phyloP scores from a whole-genome alignment of 108 stramenopile genomes.

The Skeletonema grethae region DNA sequence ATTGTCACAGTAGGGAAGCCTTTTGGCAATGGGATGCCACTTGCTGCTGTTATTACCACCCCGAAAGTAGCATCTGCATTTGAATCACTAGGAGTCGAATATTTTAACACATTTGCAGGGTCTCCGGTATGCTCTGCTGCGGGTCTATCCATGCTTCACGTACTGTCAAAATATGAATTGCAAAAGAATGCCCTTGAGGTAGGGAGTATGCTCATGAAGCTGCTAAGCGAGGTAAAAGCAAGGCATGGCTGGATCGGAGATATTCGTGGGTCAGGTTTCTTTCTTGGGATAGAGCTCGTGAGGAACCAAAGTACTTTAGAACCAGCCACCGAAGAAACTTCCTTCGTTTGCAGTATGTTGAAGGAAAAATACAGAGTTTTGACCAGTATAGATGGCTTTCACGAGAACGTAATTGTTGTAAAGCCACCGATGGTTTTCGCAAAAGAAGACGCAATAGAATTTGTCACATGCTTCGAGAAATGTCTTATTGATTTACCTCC shows the following conservation, averaged over 20 bases:
- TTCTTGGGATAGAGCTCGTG: slow-evolving; percentile 93
- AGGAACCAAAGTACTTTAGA: slow-evolving; percentile 54
- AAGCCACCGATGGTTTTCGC: slow-evolving; percentile 96
- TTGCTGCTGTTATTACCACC: slow-evolving; percentile 91
- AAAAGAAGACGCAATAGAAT: slow-evolving; percentile 67
- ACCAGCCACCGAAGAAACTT: slow-evolving; percentile 75
- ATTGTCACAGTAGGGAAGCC: slow-evolving; percentile 97
- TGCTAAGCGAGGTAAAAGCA: slow-evolving; percentile 47
- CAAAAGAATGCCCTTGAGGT: slow-evolving; percentile 79
- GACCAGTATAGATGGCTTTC: slow-evolving; percentile 87
- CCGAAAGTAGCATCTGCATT: slow-evolving; percentile 81
- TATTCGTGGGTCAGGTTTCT: slow-evolving; percentile 92
- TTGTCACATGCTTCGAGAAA: slow-evolving; percentile 66
- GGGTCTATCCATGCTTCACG: slow-evolving; percentile 87
- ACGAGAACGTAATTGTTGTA: slow-evolving; percentile 91
- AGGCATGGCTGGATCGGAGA: slow-evolving; percentile 80
- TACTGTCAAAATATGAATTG: slow-evolving; percentile 71
- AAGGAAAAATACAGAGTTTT: slow-evolving; percentile 76
- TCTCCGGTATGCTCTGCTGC: slow-evolving; percentile 90
- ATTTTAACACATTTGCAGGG: slow-evolving; percentile 98
- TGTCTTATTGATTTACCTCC: slow-evolving; percentile 47
- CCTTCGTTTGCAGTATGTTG: slow-evolving; percentile 73
- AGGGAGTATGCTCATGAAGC: slow-evolving; percentile 68
- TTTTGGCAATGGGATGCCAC: slow-evolving; percentile 95
- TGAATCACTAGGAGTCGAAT: slow-evolving; percentile 86